Evolutionary conservation across 139 green algal species (phyloP).

Genomic region (Zygnema cylindricum): DNA sequence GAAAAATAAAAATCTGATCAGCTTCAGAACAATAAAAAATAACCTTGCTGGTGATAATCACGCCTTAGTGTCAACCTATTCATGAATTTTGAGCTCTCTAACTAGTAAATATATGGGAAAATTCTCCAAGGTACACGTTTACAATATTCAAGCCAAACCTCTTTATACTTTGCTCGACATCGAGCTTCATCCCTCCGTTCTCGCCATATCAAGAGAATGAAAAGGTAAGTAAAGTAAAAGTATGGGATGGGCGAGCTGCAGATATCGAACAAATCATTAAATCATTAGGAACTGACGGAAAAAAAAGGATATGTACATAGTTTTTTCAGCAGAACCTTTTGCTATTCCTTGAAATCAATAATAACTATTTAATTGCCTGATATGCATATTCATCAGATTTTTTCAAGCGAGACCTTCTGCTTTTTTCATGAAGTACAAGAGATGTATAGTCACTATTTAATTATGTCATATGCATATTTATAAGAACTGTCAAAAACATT

Average conservation of each 20-base stretch:
- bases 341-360: background rate
- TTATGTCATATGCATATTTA: too few species aligned
- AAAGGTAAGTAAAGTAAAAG: constrained; percentile 98
- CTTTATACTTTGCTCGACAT: constrained; percentile 92
- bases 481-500: too few species aligned
- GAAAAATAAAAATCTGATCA: too few species aligned
- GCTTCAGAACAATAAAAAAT: too few species aligned
- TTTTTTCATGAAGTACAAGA: too few species aligned
- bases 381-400: too few species aligned
- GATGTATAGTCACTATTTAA: too few species aligned
- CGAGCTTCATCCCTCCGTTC: constrained; percentile 80
- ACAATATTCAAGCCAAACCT: constrained; percentile 96
- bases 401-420: too few species aligned
- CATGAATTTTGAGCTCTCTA: too few species aligned
- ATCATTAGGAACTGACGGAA: too few species aligned
- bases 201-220: constrained; percentile 74
- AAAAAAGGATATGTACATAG: constrained; percentile 8
- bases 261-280: constrained; percentile 18
- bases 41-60: too few species aligned
- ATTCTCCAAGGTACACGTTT: constrained; percentile 84
- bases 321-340: constrained; percentile 1
- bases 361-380: background rate
- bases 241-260: constrained; percentile 71
- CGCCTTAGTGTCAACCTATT: too few species aligned
- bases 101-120: constrained; percentile 92